These are phyloP conservation scores for Pythium dissimile DNA, from an alignment of 352 stramenopile species.

Conservation along the genomic window DNA sequence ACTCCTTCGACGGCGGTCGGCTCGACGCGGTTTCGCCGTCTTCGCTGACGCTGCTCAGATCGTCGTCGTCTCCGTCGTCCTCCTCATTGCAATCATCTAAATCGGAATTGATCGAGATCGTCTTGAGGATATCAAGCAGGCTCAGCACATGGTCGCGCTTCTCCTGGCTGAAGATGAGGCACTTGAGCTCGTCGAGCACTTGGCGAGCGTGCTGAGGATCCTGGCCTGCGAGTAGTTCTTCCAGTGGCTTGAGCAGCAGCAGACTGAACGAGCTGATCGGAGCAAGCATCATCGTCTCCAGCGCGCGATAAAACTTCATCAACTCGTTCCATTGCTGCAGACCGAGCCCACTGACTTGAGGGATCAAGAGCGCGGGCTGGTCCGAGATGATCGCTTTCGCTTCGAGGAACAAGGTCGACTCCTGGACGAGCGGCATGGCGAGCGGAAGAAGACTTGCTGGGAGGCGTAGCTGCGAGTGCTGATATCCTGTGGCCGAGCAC, in stretches of 20 bases:
- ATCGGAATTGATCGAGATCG: slow-evolving; percentile 13
- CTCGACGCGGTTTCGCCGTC: slow-evolving; percentile 10
- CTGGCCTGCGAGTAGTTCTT: slow-evolving; percentile 37
- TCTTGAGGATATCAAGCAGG: slow-evolving; percentile 41
- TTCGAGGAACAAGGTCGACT: slow-evolving; percentile 61
- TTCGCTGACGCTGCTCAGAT: slow-evolving; percentile 10
- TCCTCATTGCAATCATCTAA: slow-evolving; percentile 20
- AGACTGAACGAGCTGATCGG: slow-evolving; percentile 50
- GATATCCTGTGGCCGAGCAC: slow-evolving; percentile 14
- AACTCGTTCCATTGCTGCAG: slow-evolving; percentile 48
- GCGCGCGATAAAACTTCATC: slow-evolving; percentile 48
- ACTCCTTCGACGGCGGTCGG: slow-evolving; percentile 16
- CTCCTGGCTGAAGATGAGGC: slow-evolving; percentile 53
- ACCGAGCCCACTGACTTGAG: slow-evolving; percentile 37
- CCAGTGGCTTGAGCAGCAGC: slow-evolving; percentile 47
- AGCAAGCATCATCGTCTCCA: slow-evolving; percentile 50
- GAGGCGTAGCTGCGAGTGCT: slow-evolving; percentile 29
- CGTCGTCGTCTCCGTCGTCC: background rate
- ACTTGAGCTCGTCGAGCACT: slow-evolving; percentile 52
- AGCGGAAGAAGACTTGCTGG: slow-evolving; percentile 50
- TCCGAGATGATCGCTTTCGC: slow-evolving; percentile 40
- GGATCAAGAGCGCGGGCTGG: slow-evolving; percentile 25
- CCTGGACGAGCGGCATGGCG: slow-evolving; percentile 55
- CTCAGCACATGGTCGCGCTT: slow-evolving; percentile 60
- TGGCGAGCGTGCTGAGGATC: slow-evolving; percentile 33